Conservation (phyloP, 2,329 filamentous ascomycete species). For the Alternaria incomplexa region DNA sequence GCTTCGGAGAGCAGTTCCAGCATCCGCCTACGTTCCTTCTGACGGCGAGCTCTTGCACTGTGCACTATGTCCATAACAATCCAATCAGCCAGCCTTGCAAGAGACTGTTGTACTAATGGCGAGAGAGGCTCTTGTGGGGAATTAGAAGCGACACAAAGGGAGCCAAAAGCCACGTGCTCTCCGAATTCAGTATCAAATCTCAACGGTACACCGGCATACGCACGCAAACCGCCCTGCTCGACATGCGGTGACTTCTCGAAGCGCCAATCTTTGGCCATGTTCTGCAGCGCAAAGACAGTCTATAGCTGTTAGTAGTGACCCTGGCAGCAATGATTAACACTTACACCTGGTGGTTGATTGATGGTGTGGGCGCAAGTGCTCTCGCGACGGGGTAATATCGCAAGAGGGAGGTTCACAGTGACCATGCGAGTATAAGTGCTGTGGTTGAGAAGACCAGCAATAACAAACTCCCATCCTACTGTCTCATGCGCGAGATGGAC, state of each 20-base stretch:
- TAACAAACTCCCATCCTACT: constrained; percentile 56
- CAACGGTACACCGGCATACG: constrained; percentile 53
- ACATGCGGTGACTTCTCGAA: constrained; percentile 52
- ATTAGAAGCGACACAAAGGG: constrained; percentile 53
- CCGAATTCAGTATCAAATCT: constrained; percentile 51
- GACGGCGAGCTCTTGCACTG: constrained; percentile 47
- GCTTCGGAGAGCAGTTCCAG: constrained; percentile 41
- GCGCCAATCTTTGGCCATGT: constrained; percentile 55
- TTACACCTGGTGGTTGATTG: constrained; percentile 40
- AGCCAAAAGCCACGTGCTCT: constrained; percentile 50
- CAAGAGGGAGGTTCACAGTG: constrained; percentile 51
- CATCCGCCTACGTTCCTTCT: constrained; percentile 50
- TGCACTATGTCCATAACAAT: constrained; percentile 52
- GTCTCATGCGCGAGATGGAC: constrained; percentile 50
- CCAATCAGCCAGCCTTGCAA: constrained; percentile 49
- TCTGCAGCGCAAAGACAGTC: constrained; percentile 51
- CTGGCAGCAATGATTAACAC: constrained; percentile 9
- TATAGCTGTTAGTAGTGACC: constrained; percentile 4
- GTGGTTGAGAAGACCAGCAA: constrained; percentile 53
- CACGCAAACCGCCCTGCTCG: constrained; percentile 48
- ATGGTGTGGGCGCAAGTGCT: constrained; percentile 56
- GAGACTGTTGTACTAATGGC: constrained; percentile 37
- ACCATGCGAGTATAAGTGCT: constrained; percentile 54
- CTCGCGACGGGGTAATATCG: constrained; percentile 54
- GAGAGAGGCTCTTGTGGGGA: constrained; percentile 42